A percentile compares a stretch with the other conserved stretches of the same genome.
These are phyloP conservation scores for Pythium sukuiense DNA, from an alignment of 352 stramenopile genomes.

Conservation along the genomic window DNA sequence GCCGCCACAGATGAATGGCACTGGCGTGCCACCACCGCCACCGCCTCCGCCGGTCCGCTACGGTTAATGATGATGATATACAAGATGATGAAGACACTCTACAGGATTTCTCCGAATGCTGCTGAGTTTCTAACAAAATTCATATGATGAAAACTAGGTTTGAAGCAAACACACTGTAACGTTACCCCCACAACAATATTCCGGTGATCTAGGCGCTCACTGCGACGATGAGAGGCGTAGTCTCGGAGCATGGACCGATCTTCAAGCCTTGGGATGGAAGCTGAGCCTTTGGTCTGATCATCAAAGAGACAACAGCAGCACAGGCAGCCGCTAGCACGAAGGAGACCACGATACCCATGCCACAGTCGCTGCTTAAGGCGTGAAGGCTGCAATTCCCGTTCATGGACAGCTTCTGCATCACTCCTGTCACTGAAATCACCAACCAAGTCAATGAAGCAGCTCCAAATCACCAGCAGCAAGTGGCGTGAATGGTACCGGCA, in stretches of 20 bases:
- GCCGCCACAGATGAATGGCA: slow-evolving; percentile 19
- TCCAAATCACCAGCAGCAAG: too few species aligned
- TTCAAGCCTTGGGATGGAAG: too few species aligned
- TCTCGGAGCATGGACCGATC: neutral
- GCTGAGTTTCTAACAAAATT: too few species aligned
- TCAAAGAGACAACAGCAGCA: too few species aligned
- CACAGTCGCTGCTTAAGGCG: slow-evolving; percentile 45
- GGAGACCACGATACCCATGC: slow-evolving; percentile 70
- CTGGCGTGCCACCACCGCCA: slow-evolving; percentile 30
- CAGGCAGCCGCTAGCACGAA: slow-evolving; percentile 43
- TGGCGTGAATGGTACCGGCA: neutral
- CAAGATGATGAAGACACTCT: too few species aligned
- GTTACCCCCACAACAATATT: too few species aligned
- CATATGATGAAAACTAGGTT: too few species aligned
- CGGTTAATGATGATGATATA: slow-evolving; percentile 24
- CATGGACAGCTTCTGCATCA: slow-evolving; percentile 84
- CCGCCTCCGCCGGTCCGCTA: slow-evolving; percentile 46
- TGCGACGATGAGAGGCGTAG: neutral
- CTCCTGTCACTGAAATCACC: slow-evolving; percentile 36
- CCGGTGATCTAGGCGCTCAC: too few species aligned
- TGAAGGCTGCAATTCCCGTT: slow-evolving; percentile 72
- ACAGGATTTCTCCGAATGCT: too few species aligned
- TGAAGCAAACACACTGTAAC: too few species aligned
- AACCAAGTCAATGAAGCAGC: too few species aligned
- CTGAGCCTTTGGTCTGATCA: too few species aligned